A percentile compares a stretch with the other conserved stretches of the same genome.
Conservation (phyloP, 257 asterid genomes). For the Voacanga thouarsii region DNA sequence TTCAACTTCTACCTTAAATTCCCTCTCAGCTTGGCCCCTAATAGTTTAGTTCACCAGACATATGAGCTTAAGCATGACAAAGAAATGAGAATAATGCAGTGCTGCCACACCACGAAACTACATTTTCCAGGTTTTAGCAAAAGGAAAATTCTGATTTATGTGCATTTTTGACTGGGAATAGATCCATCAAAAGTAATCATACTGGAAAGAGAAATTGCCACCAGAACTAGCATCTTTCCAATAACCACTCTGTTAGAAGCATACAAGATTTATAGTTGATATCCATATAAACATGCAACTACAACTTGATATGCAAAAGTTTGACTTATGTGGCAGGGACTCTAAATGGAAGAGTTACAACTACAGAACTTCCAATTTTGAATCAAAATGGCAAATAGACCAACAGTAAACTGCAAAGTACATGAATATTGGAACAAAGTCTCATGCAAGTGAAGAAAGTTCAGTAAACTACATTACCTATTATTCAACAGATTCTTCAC, state of each 20-base stretch:
- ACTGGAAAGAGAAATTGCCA: not conserved
- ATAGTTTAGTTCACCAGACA: slow-evolving; percentile 9
- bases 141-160: not conserved
- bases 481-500: slow-evolving; percentile 89
- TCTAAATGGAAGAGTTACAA: not conserved
- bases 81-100: slow-evolving; percentile 18
- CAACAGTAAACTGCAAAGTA: not conserved
- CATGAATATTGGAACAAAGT: not conserved
- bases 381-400: not conserved
- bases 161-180: not conserved
- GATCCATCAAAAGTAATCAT: not conserved
- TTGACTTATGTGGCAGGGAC: not conserved
- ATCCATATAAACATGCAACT: not conserved
- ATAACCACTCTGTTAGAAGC: not conserved
- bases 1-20: slow-evolving; percentile 94
- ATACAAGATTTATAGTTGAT: not conserved
- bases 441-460: not conserved
- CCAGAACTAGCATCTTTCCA: slow-evolving; percentile 11
- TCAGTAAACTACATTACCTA: slow-evolving; percentile 36
- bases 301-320: slow-evolving; percentile 1
- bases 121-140: not conserved
- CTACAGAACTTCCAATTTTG: not conserved
- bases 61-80: slow-evolving; percentile 18
- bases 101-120: not conserved
- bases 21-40: slow-evolving; percentile 98